Conservation (phyloP, 805 yeast species). For the Myxozyma udenii region DNA sequence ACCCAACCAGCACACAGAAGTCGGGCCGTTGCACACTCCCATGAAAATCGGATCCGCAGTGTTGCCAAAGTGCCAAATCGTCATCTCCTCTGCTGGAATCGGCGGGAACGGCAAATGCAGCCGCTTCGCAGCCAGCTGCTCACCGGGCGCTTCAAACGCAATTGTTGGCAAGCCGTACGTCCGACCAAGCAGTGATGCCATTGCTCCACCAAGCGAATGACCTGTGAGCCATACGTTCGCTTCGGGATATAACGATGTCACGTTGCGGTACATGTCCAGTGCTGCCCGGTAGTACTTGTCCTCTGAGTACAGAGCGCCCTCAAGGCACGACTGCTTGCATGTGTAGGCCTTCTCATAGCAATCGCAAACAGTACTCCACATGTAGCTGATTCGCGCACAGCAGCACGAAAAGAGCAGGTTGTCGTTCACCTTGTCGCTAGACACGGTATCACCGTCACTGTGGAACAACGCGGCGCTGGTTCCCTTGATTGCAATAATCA, state of each 20-base stretch:
- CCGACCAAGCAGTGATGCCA: conserved; percentile 77
- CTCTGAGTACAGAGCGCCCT: conserved; percentile 65
- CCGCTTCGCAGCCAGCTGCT: conserved; percentile 73
- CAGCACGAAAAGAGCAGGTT: conserved; percentile 90
- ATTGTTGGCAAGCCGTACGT: conserved; percentile 91
- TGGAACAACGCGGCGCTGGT: conserved; percentile 68
- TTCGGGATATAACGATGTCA: conserved; percentile 62
- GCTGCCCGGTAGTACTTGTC: conserved; percentile 85
- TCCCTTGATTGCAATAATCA: conserved; percentile 83
- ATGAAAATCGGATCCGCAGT: conserved; percentile 95
- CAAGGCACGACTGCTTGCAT: conserved; percentile 86
- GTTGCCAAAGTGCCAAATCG: conserved; percentile 94
- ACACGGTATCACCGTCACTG: conserved; percentile 64
- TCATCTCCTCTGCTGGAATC: conserved; percentile 69
- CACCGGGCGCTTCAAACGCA: conserved; percentile 93
- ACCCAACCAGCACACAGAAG: conserved; percentile 82
- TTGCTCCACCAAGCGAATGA: conserved; percentile 90
- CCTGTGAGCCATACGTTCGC: conserved; percentile 89
- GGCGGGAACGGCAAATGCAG: conserved; percentile 84
- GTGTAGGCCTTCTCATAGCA: conserved; percentile 81
- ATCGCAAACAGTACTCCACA: conserved; percentile 96
- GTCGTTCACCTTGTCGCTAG: conserved; percentile 80
- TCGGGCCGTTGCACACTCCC: conserved; percentile 96
- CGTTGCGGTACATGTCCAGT: conserved; percentile 73
- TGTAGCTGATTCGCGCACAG: conserved; percentile 87